phyloP scores from a whole-genome alignment of 352 stramenopile species.

The Phytopythium oedochilum region DNA sequence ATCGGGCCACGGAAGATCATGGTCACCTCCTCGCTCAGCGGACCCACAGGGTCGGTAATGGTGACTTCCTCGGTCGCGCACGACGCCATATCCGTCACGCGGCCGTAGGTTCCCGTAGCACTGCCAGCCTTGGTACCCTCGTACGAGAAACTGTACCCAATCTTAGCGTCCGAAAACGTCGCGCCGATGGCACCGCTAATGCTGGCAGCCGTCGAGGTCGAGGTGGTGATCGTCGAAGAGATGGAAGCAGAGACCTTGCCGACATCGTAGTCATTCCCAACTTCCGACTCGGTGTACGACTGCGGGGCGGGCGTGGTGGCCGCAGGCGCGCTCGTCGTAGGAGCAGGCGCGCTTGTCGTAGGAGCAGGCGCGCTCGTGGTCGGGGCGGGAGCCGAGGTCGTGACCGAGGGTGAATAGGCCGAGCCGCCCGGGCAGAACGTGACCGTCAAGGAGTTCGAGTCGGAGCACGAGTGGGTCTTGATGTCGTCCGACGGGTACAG shows the following conservation, averaged over 20 bases:
- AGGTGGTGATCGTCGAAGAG: constrained; percentile 6
- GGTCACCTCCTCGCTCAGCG: constrained; percentile 41
- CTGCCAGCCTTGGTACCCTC: constrained; percentile 26
- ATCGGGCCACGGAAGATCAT: constrained; percentile 51
- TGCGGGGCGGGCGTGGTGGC: constrained; percentile 6
- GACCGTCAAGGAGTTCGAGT: constrained; percentile 28
- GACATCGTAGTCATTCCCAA: constrained; percentile 21
- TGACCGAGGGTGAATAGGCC: constrained; percentile 6
- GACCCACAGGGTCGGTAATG: constrained; percentile 30
- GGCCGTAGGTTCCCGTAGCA: constrained; percentile 34
- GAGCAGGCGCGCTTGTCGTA: constrained; percentile 1
- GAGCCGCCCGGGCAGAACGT: constrained; percentile 36
- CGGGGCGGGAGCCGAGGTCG: constrained; percentile 11
- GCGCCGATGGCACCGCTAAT: constrained; percentile 12
- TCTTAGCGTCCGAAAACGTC: constrained; percentile 27
- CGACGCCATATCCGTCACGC: constrained; percentile 24
- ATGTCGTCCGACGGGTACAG: constrained; percentile 41
- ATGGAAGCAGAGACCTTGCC: constrained; percentile 12
- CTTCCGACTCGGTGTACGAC: constrained; percentile 7
- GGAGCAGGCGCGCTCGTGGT: constrained; percentile 6
- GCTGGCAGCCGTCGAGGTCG: constrained; percentile 9
- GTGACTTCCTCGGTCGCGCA: constrained; percentile 33
- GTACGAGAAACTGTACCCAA: constrained; percentile 38
- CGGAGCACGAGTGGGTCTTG: constrained; percentile 45
- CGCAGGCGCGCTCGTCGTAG: constrained; percentile 13